Evolutionary conservation across 2,329 filamentous ascomycete genomes (phyloP).

Genomic region (Cercospora citrullina): DNA sequence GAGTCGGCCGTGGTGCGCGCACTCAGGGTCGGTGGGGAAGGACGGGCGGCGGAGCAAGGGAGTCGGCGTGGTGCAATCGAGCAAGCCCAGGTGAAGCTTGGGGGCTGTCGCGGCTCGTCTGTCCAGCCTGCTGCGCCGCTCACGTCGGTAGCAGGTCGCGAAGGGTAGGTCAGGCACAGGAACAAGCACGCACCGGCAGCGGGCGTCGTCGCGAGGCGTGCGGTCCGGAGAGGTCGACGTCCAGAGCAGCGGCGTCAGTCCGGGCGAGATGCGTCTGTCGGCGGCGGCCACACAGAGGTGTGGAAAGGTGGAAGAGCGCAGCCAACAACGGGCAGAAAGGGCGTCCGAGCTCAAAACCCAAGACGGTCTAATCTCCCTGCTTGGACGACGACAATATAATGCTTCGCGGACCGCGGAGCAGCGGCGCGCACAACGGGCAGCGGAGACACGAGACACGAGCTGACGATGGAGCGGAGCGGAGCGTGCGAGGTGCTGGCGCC

Average conservation of each 20-base stretch:
- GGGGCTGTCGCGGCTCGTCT: constrained; percentile 12
- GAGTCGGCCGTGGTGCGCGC: constrained; percentile 16
- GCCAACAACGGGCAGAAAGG: constrained; percentile 1
- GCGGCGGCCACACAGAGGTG: constrained; percentile 4
- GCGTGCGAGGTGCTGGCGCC: neutral
- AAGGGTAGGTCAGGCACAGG: constrained; percentile 10
- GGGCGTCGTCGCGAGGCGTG: constrained; percentile 15
- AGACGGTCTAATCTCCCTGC: constrained; percentile 11
- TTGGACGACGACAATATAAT: constrained; percentile 3
- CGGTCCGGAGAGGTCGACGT: constrained; percentile 4
- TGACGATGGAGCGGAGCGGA: neutral
- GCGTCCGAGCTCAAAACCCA: constrained; percentile 8
- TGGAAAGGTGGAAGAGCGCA: constrained; percentile 10
- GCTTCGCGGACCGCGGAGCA: neutral
- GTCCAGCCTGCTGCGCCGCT: constrained; percentile 21
- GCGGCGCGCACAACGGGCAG: neutral
- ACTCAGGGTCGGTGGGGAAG: constrained; percentile 11
- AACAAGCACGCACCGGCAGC: constrained; percentile 8
- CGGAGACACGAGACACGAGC: neutral
- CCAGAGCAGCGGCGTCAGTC: constrained; percentile 8
- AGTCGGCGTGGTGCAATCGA: constrained; percentile 15
- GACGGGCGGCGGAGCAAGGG: constrained; percentile 12
- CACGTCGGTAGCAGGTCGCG: constrained; percentile 7
- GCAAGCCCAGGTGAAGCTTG: constrained; percentile 16
- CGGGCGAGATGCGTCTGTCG: neutral